Base-by-base conservation (phyloP, 2,329 filamentous ascomycete genomes). In the Cercospora janseana region DNA sequence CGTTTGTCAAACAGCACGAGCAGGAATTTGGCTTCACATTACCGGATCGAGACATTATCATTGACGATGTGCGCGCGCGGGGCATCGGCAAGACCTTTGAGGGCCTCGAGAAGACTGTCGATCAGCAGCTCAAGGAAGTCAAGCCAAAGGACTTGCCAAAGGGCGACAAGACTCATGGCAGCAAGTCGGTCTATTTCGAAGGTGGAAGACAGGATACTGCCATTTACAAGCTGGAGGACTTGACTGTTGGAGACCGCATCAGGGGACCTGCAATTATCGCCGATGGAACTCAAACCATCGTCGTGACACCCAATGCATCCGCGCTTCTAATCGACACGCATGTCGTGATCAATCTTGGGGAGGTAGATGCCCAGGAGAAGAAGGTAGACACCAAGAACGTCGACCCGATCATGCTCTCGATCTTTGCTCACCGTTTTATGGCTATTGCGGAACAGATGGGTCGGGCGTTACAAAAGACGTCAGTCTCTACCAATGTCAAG, bases 1-100 rank as follows among this genome's bases (percentile, higher is more conserved):
- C 88, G 0, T 96, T 97, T 63, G 76, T 94, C 24, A 82, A 83
- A 60, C 88, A 95, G 60, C 91, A 96, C 65, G 84, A 89, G 45
- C 90, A 93, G 64, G 91, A 96, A 65, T 96, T 96, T 64, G 90
- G 90, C 0, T 96, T 96, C 64, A 94, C 87, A 0, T 75, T 96
- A 2, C 82, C 83, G 18, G 87, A 94, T 52, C 79, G 90, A 48
- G 88, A 95, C 60, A 88, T 95, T 46, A 90, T 95, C 37, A 79
- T 96, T 6, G 91, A 95, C 56, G 91, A 95, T 66, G 87, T 95
- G 3, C 83, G 91, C 31, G 87, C 91, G 4, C 79, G 92, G 49
- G 89, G 89, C 10, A 94, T 95, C 55, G 91, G 88, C 38, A 94
- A 90, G 75, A 92, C 88, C 37, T 92, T 91, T 67, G 79, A 87